Conservation (phyloP, 1,284 basidiomycete genomes). For the Ganoderma sp. region DNA sequence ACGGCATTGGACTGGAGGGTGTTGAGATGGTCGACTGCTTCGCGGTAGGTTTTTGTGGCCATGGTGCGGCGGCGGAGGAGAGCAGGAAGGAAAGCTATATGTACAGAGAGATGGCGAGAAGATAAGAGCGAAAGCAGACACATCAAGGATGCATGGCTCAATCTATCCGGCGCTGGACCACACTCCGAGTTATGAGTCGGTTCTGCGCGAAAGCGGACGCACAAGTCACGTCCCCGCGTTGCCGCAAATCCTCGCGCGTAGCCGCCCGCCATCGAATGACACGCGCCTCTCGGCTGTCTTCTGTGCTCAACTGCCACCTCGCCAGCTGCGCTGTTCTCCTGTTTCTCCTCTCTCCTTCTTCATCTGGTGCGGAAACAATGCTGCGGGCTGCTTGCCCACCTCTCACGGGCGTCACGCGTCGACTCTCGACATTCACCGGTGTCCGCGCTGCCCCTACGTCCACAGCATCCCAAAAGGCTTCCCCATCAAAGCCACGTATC, state of each 20-base stretch:
- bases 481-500: not conserved
- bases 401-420: slow-evolving; percentile 2
- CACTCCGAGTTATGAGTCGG: slow-evolving; percentile 4
- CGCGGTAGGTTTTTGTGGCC: slow-evolving; percentile 67
- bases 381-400: not conserved
- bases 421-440: slow-evolving; percentile 5
- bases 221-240: slow-evolving; percentile 5
- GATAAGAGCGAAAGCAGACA: slow-evolving; percentile 22
- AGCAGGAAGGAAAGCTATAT: slow-evolving; percentile 18
- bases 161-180: slow-evolving; percentile 5
- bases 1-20: slow-evolving; percentile 95
- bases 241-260: slow-evolving; percentile 4
- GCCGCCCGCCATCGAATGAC: slow-evolving; percentile 7
- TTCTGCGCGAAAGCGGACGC: not conserved
- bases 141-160: slow-evolving; percentile 24
- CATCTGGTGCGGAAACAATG: not conserved
- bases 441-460: slow-evolving; percentile 6
- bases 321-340: not conserved
- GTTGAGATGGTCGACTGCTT: slow-evolving; percentile 90
- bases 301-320: not conserved
- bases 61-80: slow-evolving; percentile 26
- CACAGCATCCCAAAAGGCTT: not conserved
- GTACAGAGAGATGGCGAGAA: slow-evolving; percentile 26
- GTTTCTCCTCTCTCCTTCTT: not conserved
- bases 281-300: not conserved